Evolutionary conservation across 2,329 filamentous ascomycete genomes (phyloP), one percentile per base, ranked within the genome.

Genomic region (Alternaria sp.): DNA sequence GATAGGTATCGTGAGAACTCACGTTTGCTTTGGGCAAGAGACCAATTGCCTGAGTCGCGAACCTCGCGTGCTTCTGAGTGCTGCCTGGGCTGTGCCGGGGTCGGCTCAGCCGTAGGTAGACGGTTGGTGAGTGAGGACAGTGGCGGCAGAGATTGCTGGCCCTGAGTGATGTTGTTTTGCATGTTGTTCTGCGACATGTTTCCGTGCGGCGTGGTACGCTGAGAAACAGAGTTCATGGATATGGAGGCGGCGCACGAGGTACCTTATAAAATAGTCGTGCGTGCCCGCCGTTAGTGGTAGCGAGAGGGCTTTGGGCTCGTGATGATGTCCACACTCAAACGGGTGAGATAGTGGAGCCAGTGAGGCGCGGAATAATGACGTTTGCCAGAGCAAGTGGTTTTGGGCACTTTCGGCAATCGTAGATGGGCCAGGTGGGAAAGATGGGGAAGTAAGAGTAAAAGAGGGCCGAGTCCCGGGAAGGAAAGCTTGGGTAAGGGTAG

Each of bases 11-110:
- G n/a, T 52, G 45, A 59, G 25, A 26, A 64, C 75, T 74, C 79
- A 87, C 86, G 84, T 73, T 86, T 86, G 76, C 85, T 87, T 70
- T 86, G 86, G 62, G 86, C 84, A 70, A 87, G 85, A 57, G 86
- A 87, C 86, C 86, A 88, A 74, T 85, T 87, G 64, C 86, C 86
- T 21, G 86, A 88, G 74, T 88, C 86, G 63, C 86, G 84, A 70
- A 86, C 84, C 61, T 80, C 77, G 30, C 86, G 83, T 72, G 85
- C 83, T 62, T 79, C 77, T 5, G 76, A 72, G 8, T 73, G 73
- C 54, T 80, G 79, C 58, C 74, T 72, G 46, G 72, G 70, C 47
- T 69, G 77, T 43, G 72, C 67, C 19, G 77, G 75, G 57, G 73
- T 76, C 61, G 77, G 75, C 56, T 80, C 78, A 17, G 74, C 50